Base-by-base conservation (phyloP, 441 rosid genomes). In the Gossypium laxum region DNA sequence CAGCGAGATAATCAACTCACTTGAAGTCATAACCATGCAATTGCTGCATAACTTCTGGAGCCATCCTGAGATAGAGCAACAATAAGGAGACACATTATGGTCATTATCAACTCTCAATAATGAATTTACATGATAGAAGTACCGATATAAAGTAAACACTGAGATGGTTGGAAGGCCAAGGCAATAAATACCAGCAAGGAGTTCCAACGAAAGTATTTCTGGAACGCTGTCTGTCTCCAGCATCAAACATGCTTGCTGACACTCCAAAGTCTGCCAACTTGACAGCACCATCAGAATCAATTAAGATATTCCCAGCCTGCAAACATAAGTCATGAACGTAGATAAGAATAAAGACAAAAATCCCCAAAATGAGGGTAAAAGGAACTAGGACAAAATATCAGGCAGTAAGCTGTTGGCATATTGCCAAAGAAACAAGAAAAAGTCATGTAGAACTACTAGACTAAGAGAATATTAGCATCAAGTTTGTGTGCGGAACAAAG, bases 11-110 rank as follows among this genome's bases (percentile, higher is more conserved):
- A 68, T 32, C 63, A 69, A 79, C 96, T 89, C 85, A 94, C 99
- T 88, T 94, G 70, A 92, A 94, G 82, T 94, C 98, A 86, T 94
- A 94, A 75, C 98, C 99, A 69, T 92, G 97, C 80, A 92, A 77
- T 71, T 92, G 98, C 82, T 94, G 99, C 97, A 94, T 92, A 63
- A 94, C 99, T 88, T 94, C 99, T 72, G 99, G 98, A 78, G 99
- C 99, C 98, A 94, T 92, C 97, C 99, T 94, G 78, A 67, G 2
- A 56, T 7, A 55, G 77, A 72, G 38, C 38, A 32, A 32, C 38
- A 71, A 79, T 64, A 69, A 71, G 24, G 47, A 24, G 58, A 67
- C 70, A 50, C 67, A 72, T 75, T 60, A 67, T 56, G 50, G 67
- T 54, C 61, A 69, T 65, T n/a, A 63, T 67, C 19, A 48, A 1